Evolutionary conservation across 2,329 filamentous ascomycete species (phyloP), one percentile per base, ranked within the genome.

Genomic region (Neofusicoccum umdonicola): DNA sequence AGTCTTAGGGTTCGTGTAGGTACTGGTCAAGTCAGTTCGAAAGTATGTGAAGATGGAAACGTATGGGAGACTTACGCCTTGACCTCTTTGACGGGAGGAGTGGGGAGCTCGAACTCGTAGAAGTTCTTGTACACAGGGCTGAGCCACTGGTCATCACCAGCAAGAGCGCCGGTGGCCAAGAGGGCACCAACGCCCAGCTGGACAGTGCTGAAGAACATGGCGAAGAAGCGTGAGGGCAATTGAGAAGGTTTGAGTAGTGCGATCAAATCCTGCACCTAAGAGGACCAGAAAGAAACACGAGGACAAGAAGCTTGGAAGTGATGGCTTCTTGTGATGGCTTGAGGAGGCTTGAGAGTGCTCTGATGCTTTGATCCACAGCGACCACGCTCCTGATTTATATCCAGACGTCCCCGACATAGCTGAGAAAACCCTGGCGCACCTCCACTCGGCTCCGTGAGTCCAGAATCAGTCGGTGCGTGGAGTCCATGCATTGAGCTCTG

Each of bases 91-190:
- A 79, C 66, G 0, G 81, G 78, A 4, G 81, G 78, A 37, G 82
- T 80, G 1, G 82, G 81, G 2, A 84, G 74, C 7, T 81, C 74
- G 13, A 75, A 74, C 48, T 77, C 66, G 67, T 76, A 80, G 39
- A 80, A 71, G 69, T 74, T 74, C 57, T 69, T 69, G 67, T 80
- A 80, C 34, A 73, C 72, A 2, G 78, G 78, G 42, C 74, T 76
- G 15, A 70, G 57, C 73, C 73, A 76, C 34, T 52, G 4, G 39
- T 58, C 41, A n/a, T 58, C 54, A 41, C 54, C 54, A 8, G 54
- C 54, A n/a, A 58, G 8, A 19, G 41, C 34, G 54, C 54, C 39
- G 13, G 54, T 39, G 11, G 44, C 54, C 39, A 58, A 34, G 13
- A 58, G 39, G 54, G 54, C 54, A 11, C 22, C 54, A 2, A 44